Base-by-base conservation (phyloP, 768 basidiomycete species). In the Suillus cothurnatus region DNA sequence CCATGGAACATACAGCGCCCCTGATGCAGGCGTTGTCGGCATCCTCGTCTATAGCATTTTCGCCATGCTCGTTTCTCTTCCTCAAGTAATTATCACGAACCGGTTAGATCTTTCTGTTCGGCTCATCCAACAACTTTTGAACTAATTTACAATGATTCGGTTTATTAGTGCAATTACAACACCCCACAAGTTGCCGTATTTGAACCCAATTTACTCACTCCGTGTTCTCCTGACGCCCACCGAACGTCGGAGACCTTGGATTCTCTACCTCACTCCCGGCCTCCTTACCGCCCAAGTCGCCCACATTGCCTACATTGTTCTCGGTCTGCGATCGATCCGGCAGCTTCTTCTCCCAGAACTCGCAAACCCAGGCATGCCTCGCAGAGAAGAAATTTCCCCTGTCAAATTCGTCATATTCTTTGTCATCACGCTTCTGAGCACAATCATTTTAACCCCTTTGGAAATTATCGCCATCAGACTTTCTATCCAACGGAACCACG, bases 401-500 rank as follows among this genome's bases (percentile, higher is more conserved):
- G 68, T 84, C 64, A 86, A 82, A 63, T 67, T 90, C 36, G 77
- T 76, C 62, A 78, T 91, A 38, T 92, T 89, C 71, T 73, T 91
- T 26, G 67, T 80, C 61, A 78, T 91, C 64, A 83, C 88, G 14
- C 71, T 84, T 41, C 67, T 88, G 56, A 86, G 87, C 76, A 87
- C 88, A 3, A 69, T 72, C 17, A 71, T 92, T 63, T 82, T 94
- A 15, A 82, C 91, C 34, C 93, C 93, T 6, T 77, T 95, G 32
- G 93, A 95, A 72, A 92, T 95, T 34, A 89, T 94, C 58, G 76
- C 87, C 17, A 91, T 89, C 17, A 82, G 92, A 58, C 83, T 95
- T 6, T 90, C 92, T 23, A 90, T 95, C 63, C 93, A 95, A 71
- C 86, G 93, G 61, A 95, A 94, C 68, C 92, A 94, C 68, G 86